Conservation (phyloP, 2,329 filamentous ascomycete species). For the Fusarium oligoseptatum region DNA sequence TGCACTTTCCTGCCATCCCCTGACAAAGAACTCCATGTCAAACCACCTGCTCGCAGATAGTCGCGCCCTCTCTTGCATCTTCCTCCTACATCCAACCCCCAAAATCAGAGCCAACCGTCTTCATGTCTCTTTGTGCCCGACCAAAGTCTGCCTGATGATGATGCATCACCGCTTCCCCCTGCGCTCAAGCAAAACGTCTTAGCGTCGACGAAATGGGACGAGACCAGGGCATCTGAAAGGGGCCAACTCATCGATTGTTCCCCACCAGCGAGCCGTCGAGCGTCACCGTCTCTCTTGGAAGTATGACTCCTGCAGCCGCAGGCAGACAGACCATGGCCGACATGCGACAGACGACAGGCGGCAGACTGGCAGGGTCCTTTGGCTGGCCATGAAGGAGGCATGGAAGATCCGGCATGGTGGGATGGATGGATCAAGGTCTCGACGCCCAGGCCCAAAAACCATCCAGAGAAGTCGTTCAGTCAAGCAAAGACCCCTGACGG, state of each 20-base stretch:
- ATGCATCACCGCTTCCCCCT: conserved; percentile 47
- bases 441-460: conserved; percentile 28
- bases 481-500: conserved; percentile 38
- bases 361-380: conserved; percentile 35
- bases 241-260: conserved; percentile 48
- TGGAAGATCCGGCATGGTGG: conserved; percentile 28
- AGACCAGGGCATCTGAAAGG: conserved; percentile 47
- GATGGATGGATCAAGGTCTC: conserved; percentile 33
- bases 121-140: conserved; percentile 43
- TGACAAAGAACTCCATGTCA: conserved; percentile 20
- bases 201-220: conserved; percentile 46
- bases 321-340: conserved; percentile 25
- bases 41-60: conserved; percentile 16
- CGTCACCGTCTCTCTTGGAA: conserved; percentile 47
- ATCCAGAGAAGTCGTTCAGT: conserved; percentile 38
- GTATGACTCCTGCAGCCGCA: conserved; percentile 44
- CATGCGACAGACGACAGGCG: conserved; percentile 19
- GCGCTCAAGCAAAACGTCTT: conserved; percentile 42
- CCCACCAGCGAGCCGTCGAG: conserved; percentile 44
- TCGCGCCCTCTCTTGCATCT: conserved; percentile 14
- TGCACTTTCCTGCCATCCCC: conserved; percentile 19
- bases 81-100: conserved; percentile 23
- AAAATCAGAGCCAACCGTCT: conserved; percentile 13
- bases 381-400: conserved; percentile 29
- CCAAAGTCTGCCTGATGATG: conserved; percentile 46